Evolutionary conservation across 2,329 filamentous ascomycete genomes (phyloP).

Genomic region (Fusarium protoensiforme): DNA sequence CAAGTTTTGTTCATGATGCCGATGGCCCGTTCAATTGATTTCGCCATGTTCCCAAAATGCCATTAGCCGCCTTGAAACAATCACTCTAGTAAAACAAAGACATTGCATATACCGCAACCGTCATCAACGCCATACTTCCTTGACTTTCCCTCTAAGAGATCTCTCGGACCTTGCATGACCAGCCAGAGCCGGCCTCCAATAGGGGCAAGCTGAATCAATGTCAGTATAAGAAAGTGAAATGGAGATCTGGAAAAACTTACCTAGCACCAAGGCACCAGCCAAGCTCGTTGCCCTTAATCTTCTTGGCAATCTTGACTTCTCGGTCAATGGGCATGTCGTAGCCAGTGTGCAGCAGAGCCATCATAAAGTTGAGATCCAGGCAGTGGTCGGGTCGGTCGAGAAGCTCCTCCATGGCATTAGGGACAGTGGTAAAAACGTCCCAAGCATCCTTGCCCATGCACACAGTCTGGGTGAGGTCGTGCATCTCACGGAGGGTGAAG

Average conservation of each 20-base stretch:
- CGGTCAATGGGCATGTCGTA: constrained; percentile 98
- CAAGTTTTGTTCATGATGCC: constrained; percentile 32
- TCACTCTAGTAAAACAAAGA: constrained; percentile 37
- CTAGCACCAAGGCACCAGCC: constrained; percentile 98
- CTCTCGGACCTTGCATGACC: constrained; percentile 88
- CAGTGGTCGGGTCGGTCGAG: constrained; percentile 88
- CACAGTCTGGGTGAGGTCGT: constrained; percentile 85
- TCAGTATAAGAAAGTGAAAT: constrained; percentile 24
- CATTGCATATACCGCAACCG: constrained; percentile 32
- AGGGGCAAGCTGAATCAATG: constrained; percentile 76
- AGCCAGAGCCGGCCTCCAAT: constrained; percentile 83
- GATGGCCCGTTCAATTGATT: constrained; percentile 25
- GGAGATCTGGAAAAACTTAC: constrained; percentile 61
- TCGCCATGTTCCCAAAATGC: constrained; percentile 40
- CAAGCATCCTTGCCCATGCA: constrained; percentile 82
- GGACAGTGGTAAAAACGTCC: constrained; percentile 82
- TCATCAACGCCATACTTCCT: constrained; percentile 39
- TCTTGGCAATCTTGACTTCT: constrained; percentile 98
- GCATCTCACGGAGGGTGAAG: constrained; percentile 91
- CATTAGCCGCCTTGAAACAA: constrained; percentile 33
- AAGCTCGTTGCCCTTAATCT: constrained; percentile 96
- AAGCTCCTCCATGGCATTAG: constrained; percentile 83
- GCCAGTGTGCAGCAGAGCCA: constrained; percentile 90
- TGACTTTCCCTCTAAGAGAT: constrained; percentile 62
- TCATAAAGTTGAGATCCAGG: constrained; percentile 96